A percentile compares a stretch with the other conserved stretches of the same genome.
Evolutionary conservation across 257 asterid species (phyloP).

Genomic region (Solanum pinnatisectum): DNA sequence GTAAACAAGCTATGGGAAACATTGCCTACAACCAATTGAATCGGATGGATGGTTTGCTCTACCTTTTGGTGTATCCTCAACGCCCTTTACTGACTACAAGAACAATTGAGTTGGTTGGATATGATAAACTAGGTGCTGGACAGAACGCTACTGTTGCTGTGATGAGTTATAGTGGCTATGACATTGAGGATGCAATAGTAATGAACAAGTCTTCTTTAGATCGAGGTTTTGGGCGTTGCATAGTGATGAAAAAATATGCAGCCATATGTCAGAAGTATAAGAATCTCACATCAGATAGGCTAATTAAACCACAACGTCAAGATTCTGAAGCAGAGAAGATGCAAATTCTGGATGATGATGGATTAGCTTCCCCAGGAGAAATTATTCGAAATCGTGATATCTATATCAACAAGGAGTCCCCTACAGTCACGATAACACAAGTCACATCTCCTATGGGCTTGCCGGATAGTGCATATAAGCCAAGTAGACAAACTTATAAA

Average conservation of each 20-base stretch:
- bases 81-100: conserved; percentile 89
- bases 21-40: conserved; percentile 87
- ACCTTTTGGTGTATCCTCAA: conserved; percentile 94
- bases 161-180: conserved; percentile 98
- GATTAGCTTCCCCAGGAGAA: conserved; percentile 93
- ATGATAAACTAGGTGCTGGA: conserved; percentile 95
- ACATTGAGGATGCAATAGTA: conserved; percentile 97
- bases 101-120: conserved; percentile 81
- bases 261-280: conserved; percentile 55
- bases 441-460: conserved; percentile 12
- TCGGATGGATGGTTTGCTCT: conserved; percentile 77
- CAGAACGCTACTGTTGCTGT: conserved; percentile 98
- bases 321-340: conserved; percentile 41
- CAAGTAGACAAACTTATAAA: conserved; percentile 42
- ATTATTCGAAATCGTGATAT: conserved; percentile 55
- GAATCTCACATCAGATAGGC: conserved; percentile 52
- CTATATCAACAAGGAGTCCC: conserved; percentile 67
- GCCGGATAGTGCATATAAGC: conserved; percentile 53
- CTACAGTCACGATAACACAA: conserved; percentile 33
- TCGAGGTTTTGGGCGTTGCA: conserved; percentile 99
- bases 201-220: conserved; percentile 96
- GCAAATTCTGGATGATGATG: conserved; percentile 94
- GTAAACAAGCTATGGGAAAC: conserved; percentile 99
- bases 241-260: conserved; percentile 64
- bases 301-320: conserved; percentile 47